These are phyloP conservation scores for Flagelloscypha sp. DNA, from an alignment of 768 basidiomycete genomes.

Conservation along the genomic window DNA sequence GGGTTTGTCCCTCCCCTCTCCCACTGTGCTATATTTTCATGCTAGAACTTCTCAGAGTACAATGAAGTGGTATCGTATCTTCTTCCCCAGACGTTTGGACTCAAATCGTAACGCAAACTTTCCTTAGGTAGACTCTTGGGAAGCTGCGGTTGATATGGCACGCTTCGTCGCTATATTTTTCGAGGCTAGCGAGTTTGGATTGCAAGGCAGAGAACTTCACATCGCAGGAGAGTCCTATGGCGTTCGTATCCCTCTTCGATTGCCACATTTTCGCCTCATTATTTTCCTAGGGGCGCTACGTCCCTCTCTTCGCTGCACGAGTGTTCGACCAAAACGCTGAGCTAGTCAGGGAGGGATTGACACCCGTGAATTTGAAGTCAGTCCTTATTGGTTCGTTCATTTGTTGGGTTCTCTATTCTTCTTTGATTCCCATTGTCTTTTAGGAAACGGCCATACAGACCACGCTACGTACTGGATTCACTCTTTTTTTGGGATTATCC, in stretches of 20 bases:
- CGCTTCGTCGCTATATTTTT: constrained; percentile 50
- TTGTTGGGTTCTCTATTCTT: neutral
- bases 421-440: neutral
- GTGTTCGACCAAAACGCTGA: constrained; percentile 40
- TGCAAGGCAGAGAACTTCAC: constrained; percentile 39
- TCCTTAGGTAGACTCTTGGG: no score
- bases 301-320: constrained; percentile 41
- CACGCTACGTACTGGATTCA: no score
- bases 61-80: no score
- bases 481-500: no score
- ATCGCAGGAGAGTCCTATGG: constrained; percentile 46
- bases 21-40: no score
- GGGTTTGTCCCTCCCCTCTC: no score
- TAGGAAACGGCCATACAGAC: constrained; percentile 38
- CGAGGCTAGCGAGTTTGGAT: constrained; percentile 42
- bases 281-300: constrained; percentile 35
- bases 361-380: constrained; percentile 41
- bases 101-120: no score
- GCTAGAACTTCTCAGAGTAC: no score
- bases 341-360: constrained; percentile 33
- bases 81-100: no score
- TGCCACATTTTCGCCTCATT: neutral
- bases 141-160: constrained; percentile 46
- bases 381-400: constrained; percentile 35
- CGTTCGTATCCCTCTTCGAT: constrained; percentile 22